Evolutionary conservation across 345 rosid genomes (phyloP), one percentile per base, ranked within the genome.

Genomic region (Sapria himalayana): DNA sequence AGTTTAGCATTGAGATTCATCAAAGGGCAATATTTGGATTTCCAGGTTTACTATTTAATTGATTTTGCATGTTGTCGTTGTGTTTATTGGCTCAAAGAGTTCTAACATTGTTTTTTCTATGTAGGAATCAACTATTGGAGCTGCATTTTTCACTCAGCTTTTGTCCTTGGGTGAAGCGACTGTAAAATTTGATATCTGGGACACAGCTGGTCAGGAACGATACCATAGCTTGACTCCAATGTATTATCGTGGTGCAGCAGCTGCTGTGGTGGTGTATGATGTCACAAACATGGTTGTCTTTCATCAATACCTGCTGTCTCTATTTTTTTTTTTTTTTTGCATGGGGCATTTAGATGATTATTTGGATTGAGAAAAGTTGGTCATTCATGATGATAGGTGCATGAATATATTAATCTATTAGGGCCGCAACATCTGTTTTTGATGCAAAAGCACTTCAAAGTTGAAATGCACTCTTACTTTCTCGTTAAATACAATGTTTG

Each of bases 211-310:
- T 23, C 92, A 79, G 61, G 92, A 79, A 51, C 51, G 92, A 24
- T 79, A 79, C 55, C 76, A 75, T 50, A 75, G 92, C 58, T 65
- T 79, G 65, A 85, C 92, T 52, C 92, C 92, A 1, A 75, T 79
- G 81, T 79, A 79, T 53, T 79, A 75, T 34, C 81, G 85, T 0
- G 85, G 92, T 22, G 85, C 92, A 16, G 81, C 92, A 15, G 85
- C 76, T 18, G 92, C 92, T 49, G 74, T 75, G 33, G 85, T 75
- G 55, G 78, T 72, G 37, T 72, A 79, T 43, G 92, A 75, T 49
- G 60, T 79, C 54, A 70, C 81, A 24, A 70, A 74, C 92, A 65
- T 33, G 78, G 85, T 79, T 70, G 2, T 23, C 22, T 4, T 24
- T 10, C 29, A 34, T 29, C 32, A 3, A 18, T n/a, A n/a, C 19